Base-by-base conservation (phyloP, 2,329 filamentous ascomycete species). In the Fulvia fulva region DNA sequence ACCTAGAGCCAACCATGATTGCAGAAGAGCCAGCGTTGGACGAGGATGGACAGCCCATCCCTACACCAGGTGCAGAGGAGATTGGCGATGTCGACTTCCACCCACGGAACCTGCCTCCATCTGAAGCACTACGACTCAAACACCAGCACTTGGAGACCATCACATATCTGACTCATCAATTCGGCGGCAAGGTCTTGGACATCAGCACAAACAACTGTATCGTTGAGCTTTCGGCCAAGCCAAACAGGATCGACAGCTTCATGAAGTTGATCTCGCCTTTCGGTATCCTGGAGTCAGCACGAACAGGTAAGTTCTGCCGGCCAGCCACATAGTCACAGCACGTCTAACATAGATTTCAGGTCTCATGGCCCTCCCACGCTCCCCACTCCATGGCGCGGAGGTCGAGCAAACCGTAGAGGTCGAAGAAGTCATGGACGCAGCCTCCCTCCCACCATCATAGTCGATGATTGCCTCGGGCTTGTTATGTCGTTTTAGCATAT, bases 191-290 rank as follows among this genome's bases (percentile, higher is more conserved):
- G 80, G 90, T 99, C 25, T 77, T 99, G 68, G 94, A 99, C 76
- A 97, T 99, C 69, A 96, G 91, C 81, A 97, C 90, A 54, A 97
- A 90, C 77, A 97, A 95, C 79, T 97, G 94, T 78, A 97, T 97
- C 75, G 92, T 99, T 60, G 94, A 99, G 77, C 77, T 99, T 7
- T 96, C 91, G 55, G 94, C 94, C 60, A 99, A 99, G 78, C 92
- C 91, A 34, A 85, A 82, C 62, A 88, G 94, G 76, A 96, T 99
- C 72, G 91, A 99, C 77, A 96, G 91, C 1, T 99, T 97, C 81
- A 88, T 99, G 78, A 99, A 97, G 80, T 83, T 99, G 62, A 87
- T 99, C 71, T 83, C 86, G 57, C 93, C 93, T 12, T 99, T 97
- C 74, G 94, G 94, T 71, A 96, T 99, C 67, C 83, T 99, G 53